Conservation (phyloP, 1,284 basidiomycete species). For the Pyrrhoderma lamaoense region DNA sequence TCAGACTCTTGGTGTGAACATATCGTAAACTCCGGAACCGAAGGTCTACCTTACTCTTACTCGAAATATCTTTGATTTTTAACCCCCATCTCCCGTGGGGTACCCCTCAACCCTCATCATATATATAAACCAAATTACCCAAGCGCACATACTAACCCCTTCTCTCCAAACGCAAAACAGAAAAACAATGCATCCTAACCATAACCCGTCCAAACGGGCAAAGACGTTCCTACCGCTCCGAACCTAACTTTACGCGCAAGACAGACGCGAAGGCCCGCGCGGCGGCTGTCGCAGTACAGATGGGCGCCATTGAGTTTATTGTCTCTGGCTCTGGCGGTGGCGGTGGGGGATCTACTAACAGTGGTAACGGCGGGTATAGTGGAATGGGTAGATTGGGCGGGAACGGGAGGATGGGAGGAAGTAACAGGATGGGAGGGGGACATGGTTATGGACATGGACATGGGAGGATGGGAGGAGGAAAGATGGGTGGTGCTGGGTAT, state of each 20-base stretch:
- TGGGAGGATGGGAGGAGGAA: neutral
- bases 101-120: no score
- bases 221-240: constrained; percentile 44
- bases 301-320: constrained; percentile 54
- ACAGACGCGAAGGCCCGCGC: constrained; percentile 45
- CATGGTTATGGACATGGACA: neutral
- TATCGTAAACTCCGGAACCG: no score
- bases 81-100: no score
- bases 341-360: no score
- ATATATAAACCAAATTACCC: neutral
- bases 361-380: no score
- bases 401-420: no score
- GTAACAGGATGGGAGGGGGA: no score
- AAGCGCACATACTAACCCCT: neutral
- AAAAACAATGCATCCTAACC: constrained; percentile 50
- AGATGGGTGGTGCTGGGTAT: neutral
- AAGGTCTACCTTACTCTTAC: neutral
- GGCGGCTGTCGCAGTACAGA: constrained; percentile 45
- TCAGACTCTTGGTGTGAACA: no score
- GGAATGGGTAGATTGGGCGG: no score
- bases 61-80: neutral
- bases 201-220: constrained; percentile 46
- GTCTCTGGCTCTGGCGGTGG: no score
- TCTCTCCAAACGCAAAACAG: constrained; percentile 27
- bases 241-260: constrained; percentile 34